A percentile compares a stretch with the other conserved stretches of the same genome.
Conservation (phyloP, 2,329 filamentous ascomycete genomes). For the Fusarium verrucosum region DNA sequence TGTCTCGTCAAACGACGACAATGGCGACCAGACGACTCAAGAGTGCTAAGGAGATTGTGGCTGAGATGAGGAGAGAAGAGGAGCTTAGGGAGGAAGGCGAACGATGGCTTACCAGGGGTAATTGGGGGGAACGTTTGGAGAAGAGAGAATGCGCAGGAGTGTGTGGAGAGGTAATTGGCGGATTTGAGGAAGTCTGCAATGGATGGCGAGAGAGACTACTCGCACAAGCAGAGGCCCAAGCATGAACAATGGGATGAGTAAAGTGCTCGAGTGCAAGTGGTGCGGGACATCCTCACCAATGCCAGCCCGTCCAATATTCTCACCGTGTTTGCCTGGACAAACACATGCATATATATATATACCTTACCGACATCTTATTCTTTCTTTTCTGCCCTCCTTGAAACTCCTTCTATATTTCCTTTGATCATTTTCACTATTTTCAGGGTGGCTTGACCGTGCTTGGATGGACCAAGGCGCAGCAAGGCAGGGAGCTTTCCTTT, state of each 20-base stretch:
- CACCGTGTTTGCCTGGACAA: slow-evolving; percentile 12
- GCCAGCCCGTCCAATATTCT: slow-evolving; percentile 9
- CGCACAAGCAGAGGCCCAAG: slow-evolving; percentile 66
- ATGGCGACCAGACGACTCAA: slow-evolving; percentile 82
- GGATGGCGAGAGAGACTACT: slow-evolving; percentile 82
- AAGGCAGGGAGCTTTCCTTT: slow-evolving; percentile 22
- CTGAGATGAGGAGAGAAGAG: slow-evolving; percentile 84
- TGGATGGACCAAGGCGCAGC: slow-evolving; percentile 30
- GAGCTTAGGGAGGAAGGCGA: slow-evolving; percentile 85
- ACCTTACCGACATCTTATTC: slow-evolving; percentile 7
- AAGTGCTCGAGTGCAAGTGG: slow-evolving; percentile 13
- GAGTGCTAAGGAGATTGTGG: slow-evolving; percentile 84
- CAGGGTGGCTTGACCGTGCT: slow-evolving; percentile 24
- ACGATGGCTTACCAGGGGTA: slow-evolving; percentile 80
- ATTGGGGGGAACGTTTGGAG: slow-evolving; percentile 81
- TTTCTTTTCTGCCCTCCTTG: slow-evolving; percentile 4
- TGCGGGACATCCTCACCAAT: slow-evolving; percentile 24
- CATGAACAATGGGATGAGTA: slow-evolving; percentile 35
- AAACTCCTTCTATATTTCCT: slow-evolving; percentile 18
- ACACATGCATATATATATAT: slow-evolving; percentile 6
- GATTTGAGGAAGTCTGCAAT: slow-evolving; percentile 91
- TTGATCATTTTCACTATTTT: slow-evolving; percentile 17
- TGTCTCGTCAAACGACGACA: slow-evolving; percentile 88
- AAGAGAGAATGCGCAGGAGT: slow-evolving; percentile 83
- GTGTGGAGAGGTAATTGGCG: slow-evolving; percentile 87